phyloP scores from a whole-genome alignment of 1,284 basidiomycete species.

The Abortiporus biennis region DNA sequence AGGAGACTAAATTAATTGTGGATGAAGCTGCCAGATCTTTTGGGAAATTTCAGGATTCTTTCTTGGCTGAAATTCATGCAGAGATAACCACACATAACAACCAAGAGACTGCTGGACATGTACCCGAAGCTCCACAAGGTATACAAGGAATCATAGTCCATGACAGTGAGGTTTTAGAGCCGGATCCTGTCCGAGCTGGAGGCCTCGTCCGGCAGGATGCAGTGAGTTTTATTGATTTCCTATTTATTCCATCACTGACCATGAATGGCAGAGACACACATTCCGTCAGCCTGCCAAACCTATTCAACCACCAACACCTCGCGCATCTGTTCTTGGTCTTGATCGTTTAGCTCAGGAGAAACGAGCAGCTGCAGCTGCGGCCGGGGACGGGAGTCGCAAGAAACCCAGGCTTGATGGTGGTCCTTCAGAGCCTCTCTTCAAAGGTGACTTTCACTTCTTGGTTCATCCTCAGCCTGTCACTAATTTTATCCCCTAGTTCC shows the following conservation, averaged over 20 bases:
- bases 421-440: constrained; percentile 68
- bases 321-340: constrained; percentile 76
- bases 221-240: constrained; percentile 36
- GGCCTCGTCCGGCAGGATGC: constrained; percentile 66
- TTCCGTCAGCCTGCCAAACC: constrained; percentile 72
- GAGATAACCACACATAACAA: constrained; percentile 58
- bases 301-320: constrained; percentile 66
- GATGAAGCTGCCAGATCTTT: constrained; percentile 70
- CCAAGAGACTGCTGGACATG: constrained; percentile 53
- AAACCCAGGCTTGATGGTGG: constrained; percentile 52
- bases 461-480: no score
- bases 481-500: constrained; percentile 66
- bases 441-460: constrained; percentile 50
- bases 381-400: constrained; percentile 52
- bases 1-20: constrained; percentile 8
- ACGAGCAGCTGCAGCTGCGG: constrained; percentile 48
- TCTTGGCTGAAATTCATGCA: constrained; percentile 51
- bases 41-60: constrained; percentile 75
- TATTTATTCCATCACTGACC: neutral
- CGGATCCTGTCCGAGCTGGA: constrained; percentile 70
- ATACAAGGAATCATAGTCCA: constrained; percentile 82
- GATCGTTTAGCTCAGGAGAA: constrained; percentile 88
- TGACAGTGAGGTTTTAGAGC: constrained; percentile 75
- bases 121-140: constrained; percentile 50
- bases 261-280: constrained; percentile 52